Conservation (phyloP, 768 basidiomycete species). For the Pisolithus sp. region DNA sequence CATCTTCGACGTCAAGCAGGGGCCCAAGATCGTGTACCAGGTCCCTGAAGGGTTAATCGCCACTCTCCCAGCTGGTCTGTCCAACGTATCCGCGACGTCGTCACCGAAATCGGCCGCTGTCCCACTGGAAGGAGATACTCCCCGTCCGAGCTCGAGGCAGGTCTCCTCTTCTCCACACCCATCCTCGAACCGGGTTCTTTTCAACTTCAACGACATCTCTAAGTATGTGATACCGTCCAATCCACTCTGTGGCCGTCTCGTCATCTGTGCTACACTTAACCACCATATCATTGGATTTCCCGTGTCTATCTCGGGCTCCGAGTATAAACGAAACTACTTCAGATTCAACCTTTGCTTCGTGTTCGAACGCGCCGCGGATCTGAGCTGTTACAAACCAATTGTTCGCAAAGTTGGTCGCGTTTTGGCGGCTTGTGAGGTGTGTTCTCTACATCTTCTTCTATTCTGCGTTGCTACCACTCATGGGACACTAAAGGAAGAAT, state of each 20-base stretch:
- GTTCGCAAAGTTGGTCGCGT: constrained; percentile 93
- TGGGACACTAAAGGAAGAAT: constrained; percentile 61
- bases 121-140: constrained; percentile 26
- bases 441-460: constrained; percentile 17
- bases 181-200: constrained; percentile 53
- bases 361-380: constrained; percentile 83
- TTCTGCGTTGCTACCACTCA: background rate
- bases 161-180: constrained; percentile 40
- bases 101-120: constrained; percentile 31
- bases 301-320: constrained; percentile 58
- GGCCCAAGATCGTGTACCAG: constrained; percentile 88
- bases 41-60: constrained; percentile 89
- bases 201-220: constrained; percentile 87
- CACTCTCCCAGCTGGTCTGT: constrained; percentile 29
- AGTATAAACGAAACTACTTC: constrained; percentile 83
- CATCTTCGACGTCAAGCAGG: constrained; percentile 78
- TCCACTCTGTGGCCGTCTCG: constrained; percentile 79
- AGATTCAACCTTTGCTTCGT: constrained; percentile 95
- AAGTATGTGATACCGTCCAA: constrained; percentile 91
- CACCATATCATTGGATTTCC: constrained; percentile 93
- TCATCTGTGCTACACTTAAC: constrained; percentile 74
- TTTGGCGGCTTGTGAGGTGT: constrained; percentile 81
- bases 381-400: constrained; percentile 94
- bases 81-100: constrained; percentile 24
- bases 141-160: constrained; percentile 39